These are phyloP conservation scores for Leccinum imitatum DNA, from an alignment of 768 basidiomycete genomes.

Conservation along the genomic window DNA sequence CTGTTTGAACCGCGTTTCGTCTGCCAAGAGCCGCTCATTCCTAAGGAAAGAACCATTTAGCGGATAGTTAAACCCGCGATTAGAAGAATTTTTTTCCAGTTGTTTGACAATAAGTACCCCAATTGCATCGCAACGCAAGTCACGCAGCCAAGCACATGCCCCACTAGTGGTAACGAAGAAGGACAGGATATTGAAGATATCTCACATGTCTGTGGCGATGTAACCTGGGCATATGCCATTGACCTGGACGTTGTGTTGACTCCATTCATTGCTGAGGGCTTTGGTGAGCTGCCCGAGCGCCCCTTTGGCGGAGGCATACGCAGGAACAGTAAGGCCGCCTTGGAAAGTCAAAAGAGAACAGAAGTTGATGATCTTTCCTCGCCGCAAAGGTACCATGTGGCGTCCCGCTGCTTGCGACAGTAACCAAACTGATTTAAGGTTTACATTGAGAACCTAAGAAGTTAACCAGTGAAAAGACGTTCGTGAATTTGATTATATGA, in stretches of 20 bases:
- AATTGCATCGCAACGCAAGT: constrained; percentile 5
- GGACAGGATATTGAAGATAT: constrained; percentile 20
- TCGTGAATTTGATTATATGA: constrained; percentile 10
- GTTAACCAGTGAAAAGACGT: constrained; percentile 11
- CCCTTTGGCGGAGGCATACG: constrained; percentile 91
- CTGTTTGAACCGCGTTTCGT: constrained; percentile 60
- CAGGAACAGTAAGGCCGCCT: constrained; percentile 74
- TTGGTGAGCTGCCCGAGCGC: constrained; percentile 85
- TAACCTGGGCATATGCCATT: constrained; percentile 89
- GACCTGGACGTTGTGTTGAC: constrained; percentile 81
- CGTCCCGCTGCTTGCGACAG: constrained; percentile 83
- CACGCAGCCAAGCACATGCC: constrained; percentile 7
- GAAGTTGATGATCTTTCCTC: constrained; percentile 75
- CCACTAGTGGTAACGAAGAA: constrained; percentile 1
- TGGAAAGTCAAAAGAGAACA: constrained; percentile 52
- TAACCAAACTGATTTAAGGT: constrained; percentile 85
- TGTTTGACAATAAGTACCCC: constrained; percentile 9
- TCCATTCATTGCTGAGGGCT: constrained; percentile 93
- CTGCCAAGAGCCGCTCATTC: constrained; percentile 63
- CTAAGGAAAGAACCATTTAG: constrained; percentile 35
- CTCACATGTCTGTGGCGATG: constrained; percentile 84
- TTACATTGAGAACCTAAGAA: constrained; percentile 74
- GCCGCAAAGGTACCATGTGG: constrained; percentile 78
- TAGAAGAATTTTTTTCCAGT: constrained; percentile 2
- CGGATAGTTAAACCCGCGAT: constrained; percentile 6